A percentile compares a stretch with the other conserved stretches of the same genome.
Evolutionary conservation across 2,329 filamentous ascomycete genomes (phyloP).

Genomic region (Kalaharituber pfeilii): DNA sequence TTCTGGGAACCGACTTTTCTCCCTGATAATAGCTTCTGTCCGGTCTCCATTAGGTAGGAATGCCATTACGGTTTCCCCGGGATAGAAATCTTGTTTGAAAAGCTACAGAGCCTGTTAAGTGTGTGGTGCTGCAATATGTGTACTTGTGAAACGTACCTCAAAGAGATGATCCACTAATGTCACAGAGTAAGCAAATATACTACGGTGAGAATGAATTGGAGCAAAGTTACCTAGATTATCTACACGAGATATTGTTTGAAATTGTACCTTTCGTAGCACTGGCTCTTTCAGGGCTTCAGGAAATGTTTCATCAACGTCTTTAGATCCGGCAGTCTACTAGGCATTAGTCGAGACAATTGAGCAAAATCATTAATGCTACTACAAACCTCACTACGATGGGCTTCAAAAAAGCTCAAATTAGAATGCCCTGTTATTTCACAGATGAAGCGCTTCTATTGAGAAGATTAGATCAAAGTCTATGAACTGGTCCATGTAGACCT

Average conservation of each 20-base stretch:
- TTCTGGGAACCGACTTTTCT: slow-evolving; percentile 61
- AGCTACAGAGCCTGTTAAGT: slow-evolving; percentile 26
- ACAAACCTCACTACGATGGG: slow-evolving; percentile 72
- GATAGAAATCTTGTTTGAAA: slow-evolving; percentile 81
- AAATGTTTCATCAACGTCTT: slow-evolving; percentile 80
- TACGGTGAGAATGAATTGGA: slow-evolving; percentile 14
- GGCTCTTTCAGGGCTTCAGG: slow-evolving; percentile 82
- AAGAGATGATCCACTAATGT: slow-evolving; percentile 34
- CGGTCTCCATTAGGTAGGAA: slow-evolving; percentile 51
- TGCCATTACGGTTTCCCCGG: slow-evolving; percentile 67
- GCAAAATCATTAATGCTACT: slow-evolving; percentile 2
- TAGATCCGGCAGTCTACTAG: slow-evolving; percentile 54
- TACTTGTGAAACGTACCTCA: slow-evolving; percentile 32
- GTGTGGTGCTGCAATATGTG: background rate
- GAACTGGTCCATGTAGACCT: too few relatives aligned
- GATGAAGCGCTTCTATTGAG: slow-evolving; percentile 59
- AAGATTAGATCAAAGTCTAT: too few relatives aligned
- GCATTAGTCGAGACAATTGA: slow-evolving; percentile 18
- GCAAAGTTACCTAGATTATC: slow-evolving; percentile 50
- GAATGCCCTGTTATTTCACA: slow-evolving; percentile 93
- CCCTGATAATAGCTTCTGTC: slow-evolving; percentile 57
- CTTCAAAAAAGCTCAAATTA: slow-evolving; percentile 79
- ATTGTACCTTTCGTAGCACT: slow-evolving; percentile 78
- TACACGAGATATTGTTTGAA: slow-evolving; percentile 72
- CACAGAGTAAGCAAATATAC: background rate